Percentiles rank a stretch among this genome's conserved stretches.
Conservation (phyloP, 768 basidiomycete genomes). For the Lactifluus rugatus region DNA sequence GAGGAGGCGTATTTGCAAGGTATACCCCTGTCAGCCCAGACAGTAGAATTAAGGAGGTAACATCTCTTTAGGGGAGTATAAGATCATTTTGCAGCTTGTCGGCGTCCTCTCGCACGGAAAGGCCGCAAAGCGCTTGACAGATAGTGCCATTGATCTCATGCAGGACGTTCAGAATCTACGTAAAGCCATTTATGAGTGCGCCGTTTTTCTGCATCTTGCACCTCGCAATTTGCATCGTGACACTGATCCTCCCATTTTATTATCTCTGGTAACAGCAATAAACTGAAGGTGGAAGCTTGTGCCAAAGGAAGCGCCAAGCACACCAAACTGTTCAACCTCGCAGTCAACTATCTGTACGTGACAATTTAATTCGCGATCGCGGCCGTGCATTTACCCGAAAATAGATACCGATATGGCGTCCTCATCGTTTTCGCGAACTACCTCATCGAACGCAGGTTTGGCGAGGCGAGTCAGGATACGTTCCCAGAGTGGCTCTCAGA, state of each 20-base stretch:
- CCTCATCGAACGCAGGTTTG: conserved; percentile 58
- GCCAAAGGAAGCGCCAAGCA: conserved; percentile 74
- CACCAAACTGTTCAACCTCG: conserved; percentile 59
- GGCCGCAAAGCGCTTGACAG: conserved; percentile 81
- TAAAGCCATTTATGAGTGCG: conserved; percentile 90
- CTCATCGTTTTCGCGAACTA: conserved; percentile 94
- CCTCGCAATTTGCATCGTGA: neutral
- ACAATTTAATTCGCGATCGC: conserved; percentile 6
- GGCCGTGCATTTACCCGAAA: neutral
- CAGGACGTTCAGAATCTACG: conserved; percentile 96
- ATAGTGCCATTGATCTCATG: conserved; percentile 84
- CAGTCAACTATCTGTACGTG: conserved; percentile 79
- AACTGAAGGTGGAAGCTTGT: conserved; percentile 78
- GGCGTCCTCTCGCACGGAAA: conserved; percentile 89
- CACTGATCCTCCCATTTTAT: neutral
- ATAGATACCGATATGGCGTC: conserved; percentile 78
- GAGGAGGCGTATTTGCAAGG: conserved; percentile 86
- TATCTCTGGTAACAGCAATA: conserved; percentile 50
- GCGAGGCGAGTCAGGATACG: conserved; percentile 33
- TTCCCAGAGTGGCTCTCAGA: conserved; percentile 80
- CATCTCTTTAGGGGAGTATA: conserved; percentile 72
- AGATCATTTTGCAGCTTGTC: conserved; percentile 90
- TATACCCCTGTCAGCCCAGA: conserved; percentile 23
- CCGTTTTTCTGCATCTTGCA: conserved; percentile 1
- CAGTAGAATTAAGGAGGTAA: neutral